Base-by-base conservation (phyloP, 2,329 filamentous ascomycete genomes). In the Colletotrichum truncatum region DNA sequence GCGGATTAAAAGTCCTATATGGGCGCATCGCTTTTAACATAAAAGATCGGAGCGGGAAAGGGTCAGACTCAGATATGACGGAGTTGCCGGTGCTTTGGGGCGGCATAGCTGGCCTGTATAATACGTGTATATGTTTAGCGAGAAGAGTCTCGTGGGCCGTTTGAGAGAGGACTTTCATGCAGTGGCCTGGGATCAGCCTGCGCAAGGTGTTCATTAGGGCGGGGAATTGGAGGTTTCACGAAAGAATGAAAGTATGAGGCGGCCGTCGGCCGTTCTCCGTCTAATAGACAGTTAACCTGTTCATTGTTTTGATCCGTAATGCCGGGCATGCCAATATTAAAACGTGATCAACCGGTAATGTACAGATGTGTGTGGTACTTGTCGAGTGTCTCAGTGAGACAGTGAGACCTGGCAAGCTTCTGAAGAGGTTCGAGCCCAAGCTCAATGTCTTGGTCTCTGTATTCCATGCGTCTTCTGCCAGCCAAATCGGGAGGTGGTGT, bases 91-190 rank as follows among this genome's bases (percentile, higher is more conserved):
- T 28, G 28, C 38, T 16, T 32, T 57, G 43, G 36, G 21, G 30
- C 11, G 28, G 38, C 45, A 38, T 41, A 28, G 45, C 23, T 25
- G 23, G 41, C 16, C 21, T 66, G 64, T 66, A 66, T 58, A 53
- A 64, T 48, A 66, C 4, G 30, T 59, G 64, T 66, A 64, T 25
- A 34, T 38, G 12, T 36, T 23, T 18, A 43, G 53, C 53, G 38
- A 23, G 11, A 12, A 51, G 36, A 54, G 51, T 23, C 36, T 3
- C 23, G 4, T 14, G 25, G 45, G 25, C 14, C 23, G 14, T 53
- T 16, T 11, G 4, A 16, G n/a, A 34, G 10, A 11, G 25, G 11
- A 36, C n/a, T 39, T 14, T 34, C 23, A 7, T 4, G 39, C 16
- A 16, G 14, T 30, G 45, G 12, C 23, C 45, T 26, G 12, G 25